phyloP scores from a whole-genome alignment of 2,329 filamentous ascomycete genomes.

The Rhinocladiella mackenziei region DNA sequence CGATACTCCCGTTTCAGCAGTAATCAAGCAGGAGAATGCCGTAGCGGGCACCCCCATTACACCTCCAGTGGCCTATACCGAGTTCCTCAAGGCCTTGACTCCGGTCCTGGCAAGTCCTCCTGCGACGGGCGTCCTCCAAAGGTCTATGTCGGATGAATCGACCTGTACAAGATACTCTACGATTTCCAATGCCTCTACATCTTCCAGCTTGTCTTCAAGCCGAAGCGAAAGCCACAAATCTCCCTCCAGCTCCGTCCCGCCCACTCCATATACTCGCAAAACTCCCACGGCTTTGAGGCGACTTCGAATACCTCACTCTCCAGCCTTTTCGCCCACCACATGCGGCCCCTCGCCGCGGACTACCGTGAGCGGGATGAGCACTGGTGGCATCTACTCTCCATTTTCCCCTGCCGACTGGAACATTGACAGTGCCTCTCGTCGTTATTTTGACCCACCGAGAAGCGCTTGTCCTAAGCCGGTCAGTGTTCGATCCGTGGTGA shows the following conservation, averaged over 20 bases:
- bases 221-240: slow-evolving; percentile 55
- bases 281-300: slow-evolving; percentile 56
- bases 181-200: slow-evolving; percentile 39
- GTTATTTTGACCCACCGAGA: slow-evolving; percentile 58
- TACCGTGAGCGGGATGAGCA: slow-evolving; percentile 40
- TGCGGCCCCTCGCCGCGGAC: slow-evolving; percentile 63
- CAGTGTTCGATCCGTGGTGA: slow-evolving; percentile 82
- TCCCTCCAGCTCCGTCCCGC: slow-evolving; percentile 59
- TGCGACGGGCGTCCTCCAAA: slow-evolving; percentile 49
- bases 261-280: slow-evolving; percentile 56
- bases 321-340: slow-evolving; percentile 59
- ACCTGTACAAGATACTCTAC: slow-evolving; percentile 36
- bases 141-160: slow-evolving; percentile 39
- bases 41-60: slow-evolving; percentile 78
- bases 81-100: slow-evolving; percentile 82
- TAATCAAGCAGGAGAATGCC: slow-evolving; percentile 65
- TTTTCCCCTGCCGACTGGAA: slow-evolving; percentile 77
- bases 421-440: slow-evolving; percentile 60
- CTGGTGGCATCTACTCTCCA: slow-evolving; percentile 59
- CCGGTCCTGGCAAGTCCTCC: slow-evolving; percentile 65
- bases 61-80: slow-evolving; percentile 82
- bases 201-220: slow-evolving; percentile 43
- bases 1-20: slow-evolving; percentile 44
- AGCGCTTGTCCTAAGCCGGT: slow-evolving; percentile 61
- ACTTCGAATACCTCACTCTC: slow-evolving; percentile 74